Percentiles rank a stretch among this genome's conserved stretches.
phyloP scores from a whole-genome alignment of 805 yeast genomes.

The Ogataea angusta region DNA sequence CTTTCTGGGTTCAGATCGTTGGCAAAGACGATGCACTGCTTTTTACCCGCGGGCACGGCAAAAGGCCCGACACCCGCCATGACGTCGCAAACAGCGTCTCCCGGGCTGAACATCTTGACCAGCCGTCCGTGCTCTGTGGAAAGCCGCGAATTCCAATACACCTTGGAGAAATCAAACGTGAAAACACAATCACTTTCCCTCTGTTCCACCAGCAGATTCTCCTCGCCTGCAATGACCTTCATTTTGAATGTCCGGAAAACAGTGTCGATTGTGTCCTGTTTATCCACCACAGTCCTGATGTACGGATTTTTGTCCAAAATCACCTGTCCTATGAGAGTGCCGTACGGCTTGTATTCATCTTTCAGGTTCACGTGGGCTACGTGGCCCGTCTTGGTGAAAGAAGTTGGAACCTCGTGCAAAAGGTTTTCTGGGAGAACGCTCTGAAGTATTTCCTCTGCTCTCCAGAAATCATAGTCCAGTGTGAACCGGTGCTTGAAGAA shows the following conservation, averaged over 20 bases:
- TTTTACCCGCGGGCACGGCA: conserved; percentile 92
- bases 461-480: conserved; percentile 80
- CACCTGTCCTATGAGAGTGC: conserved; percentile 79
- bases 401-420: conserved; percentile 75
- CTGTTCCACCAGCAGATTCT: conserved; percentile 76
- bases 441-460: conserved; percentile 77
- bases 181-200: conserved; percentile 83
- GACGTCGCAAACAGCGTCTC: conserved; percentile 86
- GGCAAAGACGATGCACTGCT: conserved; percentile 75
- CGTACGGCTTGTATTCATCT: conserved; percentile 81
- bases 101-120: conserved; percentile 53
- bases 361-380: conserved; percentile 88
- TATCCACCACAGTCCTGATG: conserved; percentile 87
- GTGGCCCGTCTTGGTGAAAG: conserved; percentile 93
- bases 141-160: conserved; percentile 95
- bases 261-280: conserved; percentile 81
- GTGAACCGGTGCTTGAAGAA: conserved; percentile 51
- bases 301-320: conserved; percentile 82
- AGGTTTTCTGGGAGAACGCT: conserved; percentile 73
- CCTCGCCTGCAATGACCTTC: conserved; percentile 89
- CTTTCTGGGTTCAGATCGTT: conserved; percentile 93
- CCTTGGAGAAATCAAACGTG: conserved; percentile 85
- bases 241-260: conserved; percentile 88
- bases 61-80: conserved; percentile 99
- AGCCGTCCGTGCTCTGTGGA: conserved; percentile 91